Evolutionary conservation across 805 yeast genomes (phyloP).

Genomic region (Candida berthetii): DNA sequence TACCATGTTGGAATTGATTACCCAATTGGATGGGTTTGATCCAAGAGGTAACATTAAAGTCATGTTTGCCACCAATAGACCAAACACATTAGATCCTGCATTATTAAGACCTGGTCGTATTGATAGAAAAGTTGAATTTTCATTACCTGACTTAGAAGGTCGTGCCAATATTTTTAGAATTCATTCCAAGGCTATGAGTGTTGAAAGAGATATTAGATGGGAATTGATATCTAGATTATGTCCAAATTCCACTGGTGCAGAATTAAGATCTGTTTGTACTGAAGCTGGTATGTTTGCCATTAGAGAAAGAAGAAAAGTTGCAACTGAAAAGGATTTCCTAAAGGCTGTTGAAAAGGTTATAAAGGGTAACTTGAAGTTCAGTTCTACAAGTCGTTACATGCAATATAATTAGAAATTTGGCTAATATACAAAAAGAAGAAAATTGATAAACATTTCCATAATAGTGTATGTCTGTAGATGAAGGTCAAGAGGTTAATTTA

Average conservation of each 20-base stretch:
- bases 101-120: conserved; percentile 97
- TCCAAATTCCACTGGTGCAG: conserved; percentile 99
- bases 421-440: too few species aligned
- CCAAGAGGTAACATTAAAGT: conserved; percentile 99
- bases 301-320: conserved; percentile 96
- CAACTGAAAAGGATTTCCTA: conserved; percentile 95
- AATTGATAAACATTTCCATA: too few species aligned
- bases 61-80: conserved; percentile 99
- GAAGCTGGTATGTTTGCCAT: conserved; percentile 99
- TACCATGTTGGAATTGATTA: conserved; percentile 96
- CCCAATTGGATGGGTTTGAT: conserved; percentile 97
- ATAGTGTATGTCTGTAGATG: too few species aligned
- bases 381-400: conserved; percentile 97
- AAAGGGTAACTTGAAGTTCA: conserved; percentile 96
- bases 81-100: conserved; percentile 97
- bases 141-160: conserved; percentile 95
- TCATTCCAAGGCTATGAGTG: conserved; percentile 96
- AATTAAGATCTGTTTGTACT: conserved; percentile 95
- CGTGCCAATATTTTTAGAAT: conserved; percentile 96
- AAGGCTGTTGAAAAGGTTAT: conserved; percentile 98
- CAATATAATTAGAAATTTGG: conserved; percentile 64
- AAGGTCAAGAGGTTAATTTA: conserved; percentile 22
- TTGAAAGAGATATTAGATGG: conserved; percentile 97
- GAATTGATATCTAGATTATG: conserved; percentile 95
- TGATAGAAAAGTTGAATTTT: conserved; percentile 96